Conservation (phyloP, 1,284 basidiomycete species). For the Fistulina hepatica region DNA sequence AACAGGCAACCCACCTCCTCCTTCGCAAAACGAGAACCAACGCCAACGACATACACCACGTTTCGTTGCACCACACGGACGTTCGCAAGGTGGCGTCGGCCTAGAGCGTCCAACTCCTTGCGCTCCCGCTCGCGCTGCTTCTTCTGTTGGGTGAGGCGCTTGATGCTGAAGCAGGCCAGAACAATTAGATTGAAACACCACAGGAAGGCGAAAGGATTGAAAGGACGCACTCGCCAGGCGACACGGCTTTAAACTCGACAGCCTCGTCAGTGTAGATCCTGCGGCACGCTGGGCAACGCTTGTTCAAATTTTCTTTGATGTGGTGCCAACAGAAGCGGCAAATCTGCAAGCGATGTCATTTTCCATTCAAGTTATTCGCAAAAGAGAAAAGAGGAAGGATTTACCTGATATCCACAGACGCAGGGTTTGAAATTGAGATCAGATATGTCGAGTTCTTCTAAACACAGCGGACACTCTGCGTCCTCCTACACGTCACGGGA, state of each 20-base stretch:
- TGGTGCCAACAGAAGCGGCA: slow-evolving; percentile 99
- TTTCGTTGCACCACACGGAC: slow-evolving; percentile 95
- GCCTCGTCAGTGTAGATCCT: slow-evolving; percentile 88
- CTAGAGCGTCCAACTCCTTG: slow-evolving; percentile 87
- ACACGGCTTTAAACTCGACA: slow-evolving; percentile 93
- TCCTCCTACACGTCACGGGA: slow-evolving; percentile 61
- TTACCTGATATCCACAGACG: slow-evolving; percentile 95
- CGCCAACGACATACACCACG: slow-evolving; percentile 93
- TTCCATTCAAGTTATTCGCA: slow-evolving; percentile 9
- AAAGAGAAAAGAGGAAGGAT: slow-evolving; percentile 17
- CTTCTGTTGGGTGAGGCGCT: slow-evolving; percentile 92
- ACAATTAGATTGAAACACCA: slow-evolving; percentile 10
- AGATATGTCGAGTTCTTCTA: slow-evolving; percentile 98
- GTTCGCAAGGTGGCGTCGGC: slow-evolving; percentile 83
- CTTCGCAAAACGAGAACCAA: slow-evolving; percentile 81
- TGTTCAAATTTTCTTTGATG: slow-evolving; percentile 93
- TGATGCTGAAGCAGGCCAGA: slow-evolving; percentile 52
- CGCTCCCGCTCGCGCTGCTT: slow-evolving; percentile 91
- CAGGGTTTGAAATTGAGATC: slow-evolving; percentile 99
- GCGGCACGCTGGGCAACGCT: slow-evolving; percentile 94
- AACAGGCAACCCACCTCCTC: slow-evolving; percentile 72
- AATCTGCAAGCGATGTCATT: slow-evolving; percentile 46
- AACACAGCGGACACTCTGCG: slow-evolving; percentile 94
- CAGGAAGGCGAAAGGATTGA: slow-evolving; percentile 5
- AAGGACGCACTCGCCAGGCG: slow-evolving; percentile 81